These are phyloP conservation scores for Atractiella rhizophila DNA, from an alignment of 768 basidiomycete genomes.

Conservation along the genomic window DNA sequence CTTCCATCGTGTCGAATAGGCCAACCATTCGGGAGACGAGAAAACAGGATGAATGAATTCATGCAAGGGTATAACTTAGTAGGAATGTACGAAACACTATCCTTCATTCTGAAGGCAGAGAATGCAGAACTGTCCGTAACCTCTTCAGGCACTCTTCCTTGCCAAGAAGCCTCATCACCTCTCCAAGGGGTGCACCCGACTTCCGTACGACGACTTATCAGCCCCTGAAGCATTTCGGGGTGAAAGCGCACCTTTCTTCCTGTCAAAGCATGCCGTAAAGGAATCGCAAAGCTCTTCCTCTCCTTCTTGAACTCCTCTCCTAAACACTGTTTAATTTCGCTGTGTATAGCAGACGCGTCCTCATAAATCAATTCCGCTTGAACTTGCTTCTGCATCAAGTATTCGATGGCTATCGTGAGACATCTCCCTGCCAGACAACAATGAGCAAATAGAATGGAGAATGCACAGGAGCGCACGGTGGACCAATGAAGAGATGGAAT, in stretches of 20 bases:
- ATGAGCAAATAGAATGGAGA: not conserved
- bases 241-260: slow-evolving; percentile 56
- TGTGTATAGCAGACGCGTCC: not conserved
- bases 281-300: slow-evolving; percentile 40
- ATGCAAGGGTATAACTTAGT: too few species aligned
- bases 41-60: too few species aligned
- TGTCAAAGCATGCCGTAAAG: slow-evolving; percentile 50
- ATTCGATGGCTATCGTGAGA: not conserved
- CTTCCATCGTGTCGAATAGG: too few species aligned
- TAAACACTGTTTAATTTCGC: not conserved
- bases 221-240: too few species aligned
- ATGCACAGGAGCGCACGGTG: slow-evolving; percentile 19
- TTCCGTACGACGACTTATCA: too few species aligned
- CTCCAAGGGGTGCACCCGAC: too few species aligned
- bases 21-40: too few species aligned
- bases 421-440: not conserved
- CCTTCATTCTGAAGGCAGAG: too few species aligned
- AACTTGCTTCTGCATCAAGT: slow-evolving; percentile 10
- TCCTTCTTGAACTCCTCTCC: slow-evolving; percentile 1
- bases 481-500: slow-evolving; percentile 11
- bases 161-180: too few species aligned
- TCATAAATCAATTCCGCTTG: not conserved
- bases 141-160: too few species aligned
- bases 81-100: too few species aligned
- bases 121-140: too few species aligned